Conservation (phyloP, 306 rosid genomes). For the Hippophae rhamnoides region DNA sequence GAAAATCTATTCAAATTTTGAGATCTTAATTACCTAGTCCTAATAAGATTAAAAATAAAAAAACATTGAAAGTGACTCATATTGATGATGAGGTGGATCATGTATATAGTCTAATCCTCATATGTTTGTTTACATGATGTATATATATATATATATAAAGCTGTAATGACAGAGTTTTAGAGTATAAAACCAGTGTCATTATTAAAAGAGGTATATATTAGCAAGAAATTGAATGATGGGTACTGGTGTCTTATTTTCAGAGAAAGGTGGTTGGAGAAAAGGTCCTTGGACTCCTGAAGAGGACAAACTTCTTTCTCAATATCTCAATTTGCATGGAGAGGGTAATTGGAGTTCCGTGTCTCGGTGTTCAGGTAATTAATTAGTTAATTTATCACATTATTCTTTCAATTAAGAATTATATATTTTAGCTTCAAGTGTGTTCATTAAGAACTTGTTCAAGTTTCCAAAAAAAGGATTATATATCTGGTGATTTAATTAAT, state of each 20-base stretch:
- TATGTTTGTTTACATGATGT: too few species aligned
- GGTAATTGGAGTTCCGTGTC: slow-evolving; percentile 58
- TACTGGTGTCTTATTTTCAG: slow-evolving; percentile 6
- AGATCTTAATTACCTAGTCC: slow-evolving; percentile 8
- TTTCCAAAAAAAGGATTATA: not conserved
- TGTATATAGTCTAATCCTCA: too few species aligned
- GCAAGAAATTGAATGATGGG: not conserved
- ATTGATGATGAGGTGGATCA: too few species aligned
- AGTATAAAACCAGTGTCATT: not conserved
- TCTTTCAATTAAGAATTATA: not conserved
- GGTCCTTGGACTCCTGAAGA: slow-evolving; percentile 80
- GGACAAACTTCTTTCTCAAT: slow-evolving; percentile 44
- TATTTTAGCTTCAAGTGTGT: too few species aligned
- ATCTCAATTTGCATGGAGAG: slow-evolving; percentile 46
- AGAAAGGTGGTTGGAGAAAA: slow-evolving; percentile 45
- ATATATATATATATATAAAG: too few species aligned
- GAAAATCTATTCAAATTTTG: slow-evolving; percentile 27
- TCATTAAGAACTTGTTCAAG: too few species aligned
- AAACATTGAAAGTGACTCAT: slow-evolving; percentile 7
- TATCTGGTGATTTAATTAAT: not conserved
- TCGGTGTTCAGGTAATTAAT: slow-evolving; percentile 32
- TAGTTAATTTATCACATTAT: not conserved
- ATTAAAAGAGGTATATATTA: not conserved
- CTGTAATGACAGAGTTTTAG: too few species aligned
- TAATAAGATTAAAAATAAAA: slow-evolving; percentile 4